phyloP scores from a whole-genome alignment of 768 basidiomycete species.

The Cystobasidium tubakii region DNA sequence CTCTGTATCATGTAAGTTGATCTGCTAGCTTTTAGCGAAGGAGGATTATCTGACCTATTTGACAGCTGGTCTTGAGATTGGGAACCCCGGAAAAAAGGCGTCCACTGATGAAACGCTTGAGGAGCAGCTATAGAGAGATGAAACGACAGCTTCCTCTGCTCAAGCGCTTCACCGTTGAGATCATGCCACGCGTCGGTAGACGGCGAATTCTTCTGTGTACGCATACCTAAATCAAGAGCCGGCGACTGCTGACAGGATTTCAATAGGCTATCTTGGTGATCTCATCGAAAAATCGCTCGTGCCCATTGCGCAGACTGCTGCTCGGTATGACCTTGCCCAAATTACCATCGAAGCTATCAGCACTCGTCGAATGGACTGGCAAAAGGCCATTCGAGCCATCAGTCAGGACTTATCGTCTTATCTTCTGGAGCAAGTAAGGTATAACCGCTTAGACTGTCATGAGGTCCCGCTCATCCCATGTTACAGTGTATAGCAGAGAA shows the following conservation, averaged over 20 bases:
- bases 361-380: background rate
- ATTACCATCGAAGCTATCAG: background rate
- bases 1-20: conserved; percentile 4
- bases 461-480: background rate
- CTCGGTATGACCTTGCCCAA: background rate
- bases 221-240: background rate
- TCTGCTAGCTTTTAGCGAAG: background rate
- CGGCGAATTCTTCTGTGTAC: background rate
- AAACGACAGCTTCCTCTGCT: conserved; percentile 12
- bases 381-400: background rate
- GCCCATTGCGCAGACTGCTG: background rate
- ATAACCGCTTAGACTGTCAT: background rate
- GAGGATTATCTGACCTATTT: background rate
- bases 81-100: background rate
- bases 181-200: background rate
- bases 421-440: background rate
- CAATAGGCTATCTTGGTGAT: background rate
- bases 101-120: background rate
- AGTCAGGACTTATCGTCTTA: background rate
- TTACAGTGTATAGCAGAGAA: background rate
- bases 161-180: background rate
- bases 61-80: background rate
- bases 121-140: background rate
- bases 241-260: background rate
- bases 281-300: background rate